These are phyloP conservation scores for Nannochloris sp. DNA, from an alignment of 139 green algal species.

Conservation along the genomic window DNA sequence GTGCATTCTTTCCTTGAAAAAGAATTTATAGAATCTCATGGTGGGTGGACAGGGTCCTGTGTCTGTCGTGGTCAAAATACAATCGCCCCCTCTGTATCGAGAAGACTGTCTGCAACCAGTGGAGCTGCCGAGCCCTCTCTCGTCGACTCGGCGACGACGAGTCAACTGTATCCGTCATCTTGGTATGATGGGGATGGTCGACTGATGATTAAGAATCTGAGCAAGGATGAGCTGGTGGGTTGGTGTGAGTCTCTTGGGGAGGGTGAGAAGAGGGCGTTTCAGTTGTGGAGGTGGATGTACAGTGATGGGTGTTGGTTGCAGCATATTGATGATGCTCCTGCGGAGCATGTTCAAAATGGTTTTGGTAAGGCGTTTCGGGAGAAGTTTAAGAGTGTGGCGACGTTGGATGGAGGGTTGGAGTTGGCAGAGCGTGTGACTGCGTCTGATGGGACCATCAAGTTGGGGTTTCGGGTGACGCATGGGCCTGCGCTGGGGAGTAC, in stretches of 20 bases:
- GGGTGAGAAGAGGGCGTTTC: conserved; percentile 43
- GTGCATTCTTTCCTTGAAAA: too few species aligned
- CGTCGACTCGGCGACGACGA: too few species aligned
- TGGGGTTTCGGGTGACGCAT: conserved; percentile 55
- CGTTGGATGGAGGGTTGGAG: conserved; percentile 48
- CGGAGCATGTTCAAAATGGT: conserved; percentile 26
- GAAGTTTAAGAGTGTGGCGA: conserved; percentile 25
- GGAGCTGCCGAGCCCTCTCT: neutral
- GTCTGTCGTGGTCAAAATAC: too few species aligned
- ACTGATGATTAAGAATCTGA: conserved; percentile 55
- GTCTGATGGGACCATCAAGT: conserved; percentile 65
- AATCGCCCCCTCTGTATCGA: too few species aligned
- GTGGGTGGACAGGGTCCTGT: too few species aligned
- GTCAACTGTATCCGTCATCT: neutral
- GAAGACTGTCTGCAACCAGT: too few species aligned
- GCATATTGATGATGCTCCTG: conserved; percentile 40
- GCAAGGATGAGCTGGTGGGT: conserved; percentile 45
- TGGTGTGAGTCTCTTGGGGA: conserved; percentile 57
- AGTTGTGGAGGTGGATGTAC: conserved; percentile 83
- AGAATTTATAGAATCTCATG: too few species aligned
- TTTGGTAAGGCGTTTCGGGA: conserved; percentile 47
- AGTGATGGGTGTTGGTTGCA: conserved; percentile 39
- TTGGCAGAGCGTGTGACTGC: conserved; percentile 42
- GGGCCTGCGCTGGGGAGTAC: conserved; percentile 22
- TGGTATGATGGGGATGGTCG: conserved; percentile 33